Percentiles rank a stretch among this genome's conserved stretches.
These are phyloP conservation scores for Neurospora sp. DNA, from an alignment of 2,329 filamentous ascomycete species.

Conservation along the genomic window DNA sequence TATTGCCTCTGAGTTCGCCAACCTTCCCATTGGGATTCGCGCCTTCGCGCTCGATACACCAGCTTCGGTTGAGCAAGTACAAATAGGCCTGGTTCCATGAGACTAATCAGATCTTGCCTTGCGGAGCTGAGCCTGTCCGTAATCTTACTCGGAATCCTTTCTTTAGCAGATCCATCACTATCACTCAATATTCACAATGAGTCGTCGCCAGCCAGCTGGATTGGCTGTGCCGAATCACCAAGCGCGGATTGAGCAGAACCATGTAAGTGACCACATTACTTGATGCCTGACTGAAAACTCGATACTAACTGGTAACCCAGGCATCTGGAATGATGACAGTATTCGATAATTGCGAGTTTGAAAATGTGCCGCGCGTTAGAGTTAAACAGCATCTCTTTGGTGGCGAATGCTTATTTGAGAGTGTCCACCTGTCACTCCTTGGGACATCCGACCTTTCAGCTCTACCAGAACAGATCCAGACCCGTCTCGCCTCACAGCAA, in stretches of 20 bases:
- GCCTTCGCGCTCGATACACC: background rate
- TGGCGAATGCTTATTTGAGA: background rate
- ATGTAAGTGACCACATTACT: background rate
- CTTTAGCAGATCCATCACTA: background rate
- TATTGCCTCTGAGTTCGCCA: background rate
- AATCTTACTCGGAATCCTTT: background rate
- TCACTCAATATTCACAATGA: background rate
- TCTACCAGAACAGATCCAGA: background rate
- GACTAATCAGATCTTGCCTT: background rate
- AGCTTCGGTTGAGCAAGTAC: background rate
- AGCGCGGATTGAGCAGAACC: background rate
- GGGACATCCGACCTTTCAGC: background rate
- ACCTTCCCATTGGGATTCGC: background rate
- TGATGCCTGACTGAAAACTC: background rate
- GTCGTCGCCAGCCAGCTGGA: background rate
- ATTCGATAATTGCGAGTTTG: background rate
- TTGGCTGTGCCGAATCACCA: background rate
- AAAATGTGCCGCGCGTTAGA: too few species aligned
- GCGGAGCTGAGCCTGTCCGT: background rate
- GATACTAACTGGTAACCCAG: background rate
- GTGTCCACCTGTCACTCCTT: background rate
- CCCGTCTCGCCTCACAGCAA: background rate
- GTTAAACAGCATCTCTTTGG: too few species aligned
- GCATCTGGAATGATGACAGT: background rate
- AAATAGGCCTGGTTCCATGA: background rate